A percentile compares a stretch with the other conserved stretches of the same genome.
Conservation (phyloP, 768 basidiomycete species). For the Suillus americanus region DNA sequence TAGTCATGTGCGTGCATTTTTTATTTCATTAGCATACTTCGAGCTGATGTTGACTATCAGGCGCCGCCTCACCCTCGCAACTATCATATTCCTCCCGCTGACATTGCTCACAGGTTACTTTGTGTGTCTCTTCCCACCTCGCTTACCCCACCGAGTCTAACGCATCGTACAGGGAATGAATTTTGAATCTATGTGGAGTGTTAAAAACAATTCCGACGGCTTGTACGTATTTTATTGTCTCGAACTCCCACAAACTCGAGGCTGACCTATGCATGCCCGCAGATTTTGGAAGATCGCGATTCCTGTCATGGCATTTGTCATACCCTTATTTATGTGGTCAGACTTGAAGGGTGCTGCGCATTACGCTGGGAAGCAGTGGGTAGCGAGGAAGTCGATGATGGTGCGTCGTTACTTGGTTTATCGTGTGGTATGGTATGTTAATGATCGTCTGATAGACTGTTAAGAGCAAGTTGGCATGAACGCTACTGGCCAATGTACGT, state of each 20-base stretch:
- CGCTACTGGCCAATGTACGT: neutral
- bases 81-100: conserved; percentile 70
- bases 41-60: conserved; percentile 26
- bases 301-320: conserved; percentile 54
- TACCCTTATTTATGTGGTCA: conserved; percentile 38
- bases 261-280: conserved; percentile 16
- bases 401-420: conserved; percentile 21
- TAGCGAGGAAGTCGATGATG: conserved; percentile 28
- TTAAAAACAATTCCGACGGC: conserved; percentile 44
- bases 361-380: conserved; percentile 45
- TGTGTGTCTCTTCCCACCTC: conserved; percentile 37
- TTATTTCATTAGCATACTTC: conserved; percentile 2
- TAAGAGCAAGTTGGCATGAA: neutral
- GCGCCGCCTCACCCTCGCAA: conserved; percentile 65
- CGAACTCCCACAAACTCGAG: neutral
- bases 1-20: conserved; percentile 55
- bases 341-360: conserved; percentile 49
- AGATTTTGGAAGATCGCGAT: conserved; percentile 71
- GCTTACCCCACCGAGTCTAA: conserved; percentile 19
- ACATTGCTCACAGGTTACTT: conserved; percentile 74
- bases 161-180: conserved; percentile 61
- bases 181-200: conserved; percentile 52
- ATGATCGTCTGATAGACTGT: neutral
- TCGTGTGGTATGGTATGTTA: neutral
- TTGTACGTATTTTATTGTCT: conserved; percentile 35